Percentiles rank a stretch among this genome's conserved stretches.
These are phyloP conservation scores for Jimgerdemannia flammicorona DNA, from an alignment of 192 early-diverging fungal genomes.

Conservation along the genomic window DNA sequence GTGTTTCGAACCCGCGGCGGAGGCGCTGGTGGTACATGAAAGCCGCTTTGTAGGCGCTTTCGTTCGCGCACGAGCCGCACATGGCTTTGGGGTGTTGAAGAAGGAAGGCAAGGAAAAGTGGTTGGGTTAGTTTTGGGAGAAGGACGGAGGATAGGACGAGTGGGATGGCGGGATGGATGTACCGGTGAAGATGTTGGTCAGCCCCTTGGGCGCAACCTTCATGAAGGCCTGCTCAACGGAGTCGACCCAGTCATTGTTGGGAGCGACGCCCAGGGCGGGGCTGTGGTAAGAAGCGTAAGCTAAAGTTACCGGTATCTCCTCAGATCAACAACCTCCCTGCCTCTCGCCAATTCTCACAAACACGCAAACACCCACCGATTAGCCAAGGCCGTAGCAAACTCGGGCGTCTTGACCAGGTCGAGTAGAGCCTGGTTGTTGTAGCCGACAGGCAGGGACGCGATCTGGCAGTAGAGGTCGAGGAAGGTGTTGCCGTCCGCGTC, in stretches of 20 bases:
- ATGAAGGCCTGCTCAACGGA: conserved; percentile 59
- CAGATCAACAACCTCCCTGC: too few species aligned
- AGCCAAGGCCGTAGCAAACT: conserved; percentile 59
- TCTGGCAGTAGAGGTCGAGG: conserved; percentile 70
- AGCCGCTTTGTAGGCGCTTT: conserved; percentile 72
- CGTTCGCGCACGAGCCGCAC: conserved; percentile 74
- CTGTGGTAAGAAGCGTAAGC: not conserved
- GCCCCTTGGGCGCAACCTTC: conserved; percentile 59
- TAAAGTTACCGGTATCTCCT: too few species aligned
- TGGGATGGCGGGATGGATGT: not conserved
- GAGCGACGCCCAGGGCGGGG: conserved; percentile 63
- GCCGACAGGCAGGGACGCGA: conserved; percentile 69
- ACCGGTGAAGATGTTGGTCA: conserved; percentile 64
- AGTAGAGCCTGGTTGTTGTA: conserved; percentile 66
- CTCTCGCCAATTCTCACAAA: too few species aligned
- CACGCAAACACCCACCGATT: conserved; percentile 36
- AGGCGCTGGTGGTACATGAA: conserved; percentile 60
- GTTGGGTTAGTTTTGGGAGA: not conserved
- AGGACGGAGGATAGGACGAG: not conserved
- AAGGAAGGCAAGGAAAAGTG: not conserved
- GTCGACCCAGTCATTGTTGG: conserved; percentile 57
- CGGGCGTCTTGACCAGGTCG: conserved; percentile 41
- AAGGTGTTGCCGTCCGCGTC: conserved; percentile 70
- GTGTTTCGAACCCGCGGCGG: conserved; percentile 34
- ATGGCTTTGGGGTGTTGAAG: conserved; percentile 27